phyloP scores from a whole-genome alignment of 1,284 basidiomycete genomes.

The Stygiomarasmius scandens region DNA sequence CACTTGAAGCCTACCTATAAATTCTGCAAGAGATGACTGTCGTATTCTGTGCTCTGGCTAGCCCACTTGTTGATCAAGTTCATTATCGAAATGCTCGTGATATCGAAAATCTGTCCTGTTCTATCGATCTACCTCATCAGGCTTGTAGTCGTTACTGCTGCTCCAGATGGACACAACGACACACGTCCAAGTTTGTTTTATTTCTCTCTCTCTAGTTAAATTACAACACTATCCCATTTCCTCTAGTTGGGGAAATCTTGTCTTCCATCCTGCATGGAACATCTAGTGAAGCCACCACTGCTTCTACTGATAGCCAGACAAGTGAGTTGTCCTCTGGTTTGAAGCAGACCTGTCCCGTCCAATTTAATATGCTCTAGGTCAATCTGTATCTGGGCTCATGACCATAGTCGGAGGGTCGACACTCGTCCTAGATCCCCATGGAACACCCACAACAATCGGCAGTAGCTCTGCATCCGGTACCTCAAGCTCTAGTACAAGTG shows the following conservation, averaged over 20 bases:
- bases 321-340: background rate
- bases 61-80: conserved; percentile 17
- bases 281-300: no score
- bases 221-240: background rate
- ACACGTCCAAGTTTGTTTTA: background rate
- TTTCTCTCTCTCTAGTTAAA: background rate
- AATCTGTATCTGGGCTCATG: background rate
- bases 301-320: no score
- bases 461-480: background rate
- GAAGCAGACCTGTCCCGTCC: no score
- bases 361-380: no score
- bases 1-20: no score
- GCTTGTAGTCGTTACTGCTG: conserved; percentile 1
- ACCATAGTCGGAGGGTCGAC: background rate
- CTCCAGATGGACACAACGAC: background rate
- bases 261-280: background rate
- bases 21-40: no score
- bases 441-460: conserved; percentile 9
- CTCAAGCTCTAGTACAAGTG: no score
- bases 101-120: no score
- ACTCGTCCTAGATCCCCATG: conserved; percentile 13
- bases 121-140: no score
- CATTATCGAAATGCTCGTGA: background rate
- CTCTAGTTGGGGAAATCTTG: background rate
- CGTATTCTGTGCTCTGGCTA: conserved; percentile 14